Conservation (phyloP, 2,329 filamentous ascomycete genomes). For the Pseudogymnoascus sp. region DNA sequence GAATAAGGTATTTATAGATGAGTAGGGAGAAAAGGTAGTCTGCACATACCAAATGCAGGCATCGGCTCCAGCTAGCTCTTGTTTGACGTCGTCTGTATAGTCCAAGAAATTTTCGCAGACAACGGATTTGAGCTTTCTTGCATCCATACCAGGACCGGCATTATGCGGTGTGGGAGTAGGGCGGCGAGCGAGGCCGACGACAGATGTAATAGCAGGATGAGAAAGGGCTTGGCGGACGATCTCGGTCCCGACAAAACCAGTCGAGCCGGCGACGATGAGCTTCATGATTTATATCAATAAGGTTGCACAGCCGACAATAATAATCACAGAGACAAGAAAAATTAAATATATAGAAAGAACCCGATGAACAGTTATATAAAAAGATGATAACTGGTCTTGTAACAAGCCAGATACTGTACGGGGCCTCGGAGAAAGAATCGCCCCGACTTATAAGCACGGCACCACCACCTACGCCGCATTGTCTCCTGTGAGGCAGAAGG, state of each 20-base stretch:
- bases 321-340: background rate
- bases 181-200: slow-evolving; percentile 26
- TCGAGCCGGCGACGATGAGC: no score
- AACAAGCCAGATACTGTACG: background rate
- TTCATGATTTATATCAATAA: no score
- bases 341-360: no score
- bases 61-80: slow-evolving; percentile 28
- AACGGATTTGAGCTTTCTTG: slow-evolving; percentile 28
- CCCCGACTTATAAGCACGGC: no score
- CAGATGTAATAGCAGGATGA: slow-evolving; percentile 23
- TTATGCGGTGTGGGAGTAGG: slow-evolving; percentile 14
- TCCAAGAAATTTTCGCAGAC: slow-evolving; percentile 27
- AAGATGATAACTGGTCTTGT: background rate
- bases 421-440: background rate
- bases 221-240: slow-evolving; percentile 15
- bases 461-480: background rate
- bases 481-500: background rate
- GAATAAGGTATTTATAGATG: slow-evolving; percentile 25
- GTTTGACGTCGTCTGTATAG: slow-evolving; percentile 27
- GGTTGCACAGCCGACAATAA: no score
- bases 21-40: slow-evolving; percentile 37
- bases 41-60: slow-evolving; percentile 31
- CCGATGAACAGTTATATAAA: no score
- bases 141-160: slow-evolving; percentile 13
- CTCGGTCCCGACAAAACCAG: no score